phyloP scores from a whole-genome alignment of 2,329 filamentous ascomycete species.

The Cladophialophora immunda region DNA sequence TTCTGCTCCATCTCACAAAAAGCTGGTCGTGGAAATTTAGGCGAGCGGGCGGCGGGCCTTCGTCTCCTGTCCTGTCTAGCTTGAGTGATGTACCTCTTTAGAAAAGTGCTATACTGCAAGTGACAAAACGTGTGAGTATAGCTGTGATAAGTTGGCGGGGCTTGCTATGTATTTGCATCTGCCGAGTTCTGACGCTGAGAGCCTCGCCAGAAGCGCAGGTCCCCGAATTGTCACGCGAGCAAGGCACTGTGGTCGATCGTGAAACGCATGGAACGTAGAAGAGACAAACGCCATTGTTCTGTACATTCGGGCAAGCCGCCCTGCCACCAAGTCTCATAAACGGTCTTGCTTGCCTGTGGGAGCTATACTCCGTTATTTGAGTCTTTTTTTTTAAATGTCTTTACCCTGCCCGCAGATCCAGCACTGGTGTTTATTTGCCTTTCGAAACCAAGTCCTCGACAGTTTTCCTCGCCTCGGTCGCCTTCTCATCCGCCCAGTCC shows the following conservation, averaged over 20 bases:
- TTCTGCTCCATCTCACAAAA: background rate
- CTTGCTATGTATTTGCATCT: background rate
- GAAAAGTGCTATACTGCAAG: background rate
- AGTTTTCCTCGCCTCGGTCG: slow-evolving; percentile 35
- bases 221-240: background rate
- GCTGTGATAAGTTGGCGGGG: background rate
- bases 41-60: background rate
- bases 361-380: background rate
- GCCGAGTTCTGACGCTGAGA: background rate
- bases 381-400: background rate
- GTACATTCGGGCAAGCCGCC: background rate
- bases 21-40: background rate
- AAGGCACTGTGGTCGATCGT: background rate
- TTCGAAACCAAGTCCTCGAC: slow-evolving; percentile 39
- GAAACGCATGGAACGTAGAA: background rate
- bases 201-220: background rate
- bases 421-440: slow-evolving; percentile 32
- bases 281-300: slow-evolving; percentile 1
- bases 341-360: background rate
- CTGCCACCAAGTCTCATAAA: background rate
- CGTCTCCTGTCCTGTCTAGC: background rate
- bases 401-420: background rate
- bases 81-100: too few relatives aligned
- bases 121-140: background rate
- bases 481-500: slow-evolving; percentile 39